Evolutionary conservation across 2,329 filamentous ascomycete species (phyloP), one percentile per base, ranked within the genome.

Genomic region (Verticillium klebahnii): DNA sequence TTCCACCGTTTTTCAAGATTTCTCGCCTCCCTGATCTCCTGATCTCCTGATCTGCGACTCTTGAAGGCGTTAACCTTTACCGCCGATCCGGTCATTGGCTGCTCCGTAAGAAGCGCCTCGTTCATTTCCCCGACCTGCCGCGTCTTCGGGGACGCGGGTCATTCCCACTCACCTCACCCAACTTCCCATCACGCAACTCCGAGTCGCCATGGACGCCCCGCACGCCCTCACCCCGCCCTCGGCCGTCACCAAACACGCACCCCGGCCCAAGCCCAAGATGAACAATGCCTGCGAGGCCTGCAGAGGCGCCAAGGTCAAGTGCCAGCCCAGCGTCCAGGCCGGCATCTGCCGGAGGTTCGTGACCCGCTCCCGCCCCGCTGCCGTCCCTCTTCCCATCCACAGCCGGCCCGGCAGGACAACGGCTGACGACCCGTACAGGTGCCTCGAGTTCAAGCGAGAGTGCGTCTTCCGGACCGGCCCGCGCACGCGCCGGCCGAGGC

Each of bases 281-380:
- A 63, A 63, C 52, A 76, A 85, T 73, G 75, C 83, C 23, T 85
- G 83, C 61, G 83, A 85, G 69, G 80, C 81, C 2, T 85, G 83
- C 64, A 74, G 83, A 60, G 75, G 72, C 12, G 80, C 82, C 61
- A 86, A 85, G 72, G 75, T 84, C 25, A 83, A 80, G 61, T 86
- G 83, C 65, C 78, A 79, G 63, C 72, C 79, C 5, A 80, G 80
- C 62, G 74, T 75, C 31, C 78, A 80, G 66, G 71, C 76, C 3
- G 77, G 77, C 12, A 80, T 82, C 34, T 86, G 83, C 68, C 79
- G 77, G 70, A 80, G 80, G 83, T 85, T 74, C 66, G 67, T 63
- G 29, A 31, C n/a, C 14, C 14, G 34, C 23, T 52, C 45, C 45
- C 19, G 45, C n/a, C 45, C 45, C 45, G 29, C 29, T 6, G 29